Conservation (phyloP, 2,329 filamentous ascomycete species). For the Pseudocercospora macadamiae region DNA sequence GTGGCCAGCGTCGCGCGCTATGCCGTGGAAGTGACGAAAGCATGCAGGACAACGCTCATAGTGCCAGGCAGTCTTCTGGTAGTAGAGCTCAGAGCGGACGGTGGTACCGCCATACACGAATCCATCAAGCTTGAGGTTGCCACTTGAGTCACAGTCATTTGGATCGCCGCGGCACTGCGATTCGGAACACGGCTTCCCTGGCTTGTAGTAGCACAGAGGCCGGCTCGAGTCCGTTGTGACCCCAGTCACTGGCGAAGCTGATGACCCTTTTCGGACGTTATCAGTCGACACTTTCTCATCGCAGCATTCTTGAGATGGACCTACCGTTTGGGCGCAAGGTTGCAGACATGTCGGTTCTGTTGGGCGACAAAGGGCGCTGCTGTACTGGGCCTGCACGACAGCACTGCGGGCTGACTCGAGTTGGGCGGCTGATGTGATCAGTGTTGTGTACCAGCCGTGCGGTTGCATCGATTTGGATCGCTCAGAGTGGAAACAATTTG, state of each 20-base stretch:
- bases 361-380: too few relatives aligned
- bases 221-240: background rate
- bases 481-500: too few relatives aligned
- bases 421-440: too few relatives aligned
- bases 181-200: background rate
- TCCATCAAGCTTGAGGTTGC: background rate
- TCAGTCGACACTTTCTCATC: background rate
- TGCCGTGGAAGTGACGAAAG: background rate
- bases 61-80: background rate
- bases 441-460: background rate
- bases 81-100: background rate
- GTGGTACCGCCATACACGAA: background rate
- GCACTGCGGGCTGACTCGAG: too few relatives aligned
- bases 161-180: background rate
- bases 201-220: background rate
- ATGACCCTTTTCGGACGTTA: background rate
- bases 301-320: background rate
- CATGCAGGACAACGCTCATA: background rate
- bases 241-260: too few relatives aligned
- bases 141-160: background rate
- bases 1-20: too few relatives aligned
- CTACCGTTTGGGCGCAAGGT: too few relatives aligned
- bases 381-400: too few relatives aligned
- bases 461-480: too few relatives aligned
- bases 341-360: too few relatives aligned